Evolutionary conservation across 306 rosid species (phyloP).

Genomic region (Rosa lucieae): DNA sequence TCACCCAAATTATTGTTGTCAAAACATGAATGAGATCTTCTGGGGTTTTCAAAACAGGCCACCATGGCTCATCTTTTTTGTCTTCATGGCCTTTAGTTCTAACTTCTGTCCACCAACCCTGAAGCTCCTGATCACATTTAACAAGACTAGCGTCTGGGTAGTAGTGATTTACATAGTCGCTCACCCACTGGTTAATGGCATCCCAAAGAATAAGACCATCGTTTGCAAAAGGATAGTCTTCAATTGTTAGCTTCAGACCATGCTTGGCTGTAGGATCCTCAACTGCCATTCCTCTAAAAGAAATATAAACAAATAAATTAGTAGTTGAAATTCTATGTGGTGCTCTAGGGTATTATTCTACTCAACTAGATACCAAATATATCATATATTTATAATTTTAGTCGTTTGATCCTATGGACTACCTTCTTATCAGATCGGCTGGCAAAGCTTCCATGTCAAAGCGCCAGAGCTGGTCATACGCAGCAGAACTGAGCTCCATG

Average conservation of each 20-base stretch:
- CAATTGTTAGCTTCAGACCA: slow-evolving; percentile 38
- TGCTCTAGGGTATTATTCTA: neutral
- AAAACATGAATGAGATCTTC: slow-evolving; percentile 26
- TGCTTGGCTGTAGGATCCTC: slow-evolving; percentile 35
- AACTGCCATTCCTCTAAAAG: slow-evolving; percentile 40
- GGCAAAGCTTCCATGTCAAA: slow-evolving; percentile 43
- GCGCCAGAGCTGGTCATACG: slow-evolving; percentile 36
- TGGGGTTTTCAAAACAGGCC: slow-evolving; percentile 31
- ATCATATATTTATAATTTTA: too few relatives aligned
- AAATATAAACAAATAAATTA: neutral
- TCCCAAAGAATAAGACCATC: slow-evolving; percentile 44
- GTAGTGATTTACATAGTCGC: slow-evolving; percentile 36
- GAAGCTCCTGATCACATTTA: slow-evolving; percentile 36
- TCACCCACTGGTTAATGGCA: slow-evolving; percentile 33
- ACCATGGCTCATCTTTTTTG: slow-evolving; percentile 47
- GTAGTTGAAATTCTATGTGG: neutral
- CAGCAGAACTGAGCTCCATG: slow-evolving; percentile 33
- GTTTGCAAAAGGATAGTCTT: slow-evolving; percentile 45
- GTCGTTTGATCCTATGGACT: neutral
- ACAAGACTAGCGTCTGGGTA: slow-evolving; percentile 20
- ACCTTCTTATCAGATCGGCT: slow-evolving; percentile 44
- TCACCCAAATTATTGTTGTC: slow-evolving; percentile 38
- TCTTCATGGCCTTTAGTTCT: slow-evolving; percentile 38
- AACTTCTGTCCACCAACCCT: slow-evolving; percentile 47
- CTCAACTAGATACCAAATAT: neutral